These are phyloP conservation scores for Ajuga reptans DNA, from an alignment of 305 asterid species.

Conservation along the genomic window DNA sequence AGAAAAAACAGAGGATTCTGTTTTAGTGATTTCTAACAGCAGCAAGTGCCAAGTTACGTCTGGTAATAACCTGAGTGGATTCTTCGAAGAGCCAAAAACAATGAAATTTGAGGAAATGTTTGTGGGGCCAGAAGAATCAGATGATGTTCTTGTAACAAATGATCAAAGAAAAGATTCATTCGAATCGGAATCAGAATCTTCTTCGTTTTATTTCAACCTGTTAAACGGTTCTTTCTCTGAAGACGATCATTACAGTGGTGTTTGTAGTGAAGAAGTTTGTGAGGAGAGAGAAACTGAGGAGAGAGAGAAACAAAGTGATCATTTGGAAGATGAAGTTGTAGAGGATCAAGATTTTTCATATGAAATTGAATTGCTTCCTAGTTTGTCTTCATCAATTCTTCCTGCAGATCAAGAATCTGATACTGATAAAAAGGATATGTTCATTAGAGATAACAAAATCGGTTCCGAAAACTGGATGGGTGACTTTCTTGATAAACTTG, in stretches of 20 bases:
- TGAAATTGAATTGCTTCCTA: conserved; percentile 38
- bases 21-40: conserved; percentile 24
- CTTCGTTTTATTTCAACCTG: conserved; percentile 24
- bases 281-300: conserved; percentile 19
- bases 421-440: not conserved
- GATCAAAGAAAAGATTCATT: conserved; percentile 13
- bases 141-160: conserved; percentile 22
- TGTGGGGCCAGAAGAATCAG: conserved; percentile 24
- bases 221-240: not conserved
- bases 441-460: not conserved
- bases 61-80: conserved; percentile 32
- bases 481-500: conserved; percentile 23
- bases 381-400: not conserved
- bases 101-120: conserved; percentile 44
- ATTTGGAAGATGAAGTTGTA: conserved; percentile 15
- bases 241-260: not conserved
- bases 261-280: conserved; percentile 10
- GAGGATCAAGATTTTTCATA: conserved; percentile 42
- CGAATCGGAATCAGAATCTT: not conserved
- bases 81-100: conserved; percentile 37
- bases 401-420: conserved; percentile 14
- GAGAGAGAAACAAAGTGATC: conserved; percentile 10
- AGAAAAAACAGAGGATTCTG: conserved; percentile 39
- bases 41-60: conserved; percentile 39
- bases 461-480: conserved; percentile 19